Percentiles rank a stretch among this genome's conserved stretches.
Conservation (phyloP, 1,284 basidiomycete species). For the Fomitopsis pinicola region DNA sequence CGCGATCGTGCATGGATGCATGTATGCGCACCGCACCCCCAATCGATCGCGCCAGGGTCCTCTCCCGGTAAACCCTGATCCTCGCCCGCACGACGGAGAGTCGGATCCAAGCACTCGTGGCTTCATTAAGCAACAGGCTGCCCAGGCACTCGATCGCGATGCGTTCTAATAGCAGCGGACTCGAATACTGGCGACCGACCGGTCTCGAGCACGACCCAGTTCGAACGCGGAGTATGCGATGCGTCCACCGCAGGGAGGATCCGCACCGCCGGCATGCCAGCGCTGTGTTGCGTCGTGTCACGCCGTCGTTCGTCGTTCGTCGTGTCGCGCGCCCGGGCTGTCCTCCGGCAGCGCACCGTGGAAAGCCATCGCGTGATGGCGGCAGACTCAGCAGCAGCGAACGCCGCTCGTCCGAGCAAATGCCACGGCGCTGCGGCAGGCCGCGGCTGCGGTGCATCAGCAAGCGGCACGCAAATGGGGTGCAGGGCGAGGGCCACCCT, state of each 20-base stretch:
- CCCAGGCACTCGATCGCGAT: neutral
- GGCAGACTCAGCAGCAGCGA: neutral
- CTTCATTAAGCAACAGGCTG: slow-evolving; percentile 1
- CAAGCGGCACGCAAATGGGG: neutral
- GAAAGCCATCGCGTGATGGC: slow-evolving; percentile 1
- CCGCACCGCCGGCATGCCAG: neutral
- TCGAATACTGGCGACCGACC: neutral
- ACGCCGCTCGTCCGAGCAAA: neutral
- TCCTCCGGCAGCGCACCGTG: neutral
- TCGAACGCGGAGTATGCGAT: neutral
- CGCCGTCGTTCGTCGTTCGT: neutral
- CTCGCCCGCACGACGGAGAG: neutral
- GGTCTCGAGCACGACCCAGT: neutral
- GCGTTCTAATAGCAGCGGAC: neutral
- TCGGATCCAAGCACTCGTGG: neutral
- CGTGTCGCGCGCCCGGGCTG: neutral
- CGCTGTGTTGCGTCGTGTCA: neutral
- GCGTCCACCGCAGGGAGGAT: neutral
- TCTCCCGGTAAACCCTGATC: neutral
- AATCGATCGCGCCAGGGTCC: slow-evolving; percentile 1
- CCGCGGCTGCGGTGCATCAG: neutral
- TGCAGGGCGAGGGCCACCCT: neutral
- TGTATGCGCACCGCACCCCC: neutral
- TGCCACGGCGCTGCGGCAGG: neutral
- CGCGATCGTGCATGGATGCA: neutral